A percentile compares a stretch with the other conserved stretches of the same genome.
Evolutionary conservation across 441 rosid species (phyloP).

Genomic region (Melastoma candidum): DNA sequence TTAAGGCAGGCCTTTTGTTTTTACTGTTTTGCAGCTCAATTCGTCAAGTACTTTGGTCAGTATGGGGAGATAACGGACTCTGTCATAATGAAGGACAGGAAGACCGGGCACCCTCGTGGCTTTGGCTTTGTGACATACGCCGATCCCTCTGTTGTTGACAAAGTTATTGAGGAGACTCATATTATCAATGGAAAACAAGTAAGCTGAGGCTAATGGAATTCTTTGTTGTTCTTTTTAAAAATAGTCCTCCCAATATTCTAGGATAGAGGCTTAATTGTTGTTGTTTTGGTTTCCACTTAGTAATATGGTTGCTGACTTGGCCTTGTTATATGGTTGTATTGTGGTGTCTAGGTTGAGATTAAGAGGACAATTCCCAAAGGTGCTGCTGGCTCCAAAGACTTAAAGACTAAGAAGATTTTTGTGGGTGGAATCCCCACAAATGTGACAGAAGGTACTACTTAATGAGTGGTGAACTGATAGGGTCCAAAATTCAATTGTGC

Average conservation of each 20-base stretch:
- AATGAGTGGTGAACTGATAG: not conserved
- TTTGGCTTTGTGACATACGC: slow-evolving; percentile 90
- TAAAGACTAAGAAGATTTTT: slow-evolving; percentile 65
- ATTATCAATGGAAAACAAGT: slow-evolving; percentile 78
- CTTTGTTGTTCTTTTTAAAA: not conserved
- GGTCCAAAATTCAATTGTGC: no score
- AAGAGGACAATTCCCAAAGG: slow-evolving; percentile 89
- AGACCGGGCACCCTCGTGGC: slow-evolving; percentile 89
- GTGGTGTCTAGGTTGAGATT: slow-evolving; percentile 63
- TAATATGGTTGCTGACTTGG: not conserved
- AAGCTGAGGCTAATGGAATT: slow-evolving; percentile 10
- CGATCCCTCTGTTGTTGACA: slow-evolving; percentile 78
- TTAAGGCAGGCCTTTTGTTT: no score
- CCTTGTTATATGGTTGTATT: slow-evolving; percentile 10
- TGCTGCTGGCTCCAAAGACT: slow-evolving; percentile 49
- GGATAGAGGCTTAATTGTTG: no score
- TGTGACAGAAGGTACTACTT: slow-evolving; percentile 42
- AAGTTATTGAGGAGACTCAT: slow-evolving; percentile 69
- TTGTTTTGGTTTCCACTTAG: not conserved
- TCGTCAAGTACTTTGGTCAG: slow-evolving; percentile 68
- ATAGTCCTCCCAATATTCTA: not conserved
- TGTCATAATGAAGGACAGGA: slow-evolving; percentile 88
- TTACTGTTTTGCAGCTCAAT: slow-evolving; percentile 46
- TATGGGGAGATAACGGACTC: slow-evolving; percentile 94
- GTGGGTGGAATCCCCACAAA: slow-evolving; percentile 67